Percentiles rank a stretch among this genome's conserved stretches.
Evolutionary conservation across 2,329 filamentous ascomycete species (phyloP).

Genomic region (Penicillium sp.): DNA sequence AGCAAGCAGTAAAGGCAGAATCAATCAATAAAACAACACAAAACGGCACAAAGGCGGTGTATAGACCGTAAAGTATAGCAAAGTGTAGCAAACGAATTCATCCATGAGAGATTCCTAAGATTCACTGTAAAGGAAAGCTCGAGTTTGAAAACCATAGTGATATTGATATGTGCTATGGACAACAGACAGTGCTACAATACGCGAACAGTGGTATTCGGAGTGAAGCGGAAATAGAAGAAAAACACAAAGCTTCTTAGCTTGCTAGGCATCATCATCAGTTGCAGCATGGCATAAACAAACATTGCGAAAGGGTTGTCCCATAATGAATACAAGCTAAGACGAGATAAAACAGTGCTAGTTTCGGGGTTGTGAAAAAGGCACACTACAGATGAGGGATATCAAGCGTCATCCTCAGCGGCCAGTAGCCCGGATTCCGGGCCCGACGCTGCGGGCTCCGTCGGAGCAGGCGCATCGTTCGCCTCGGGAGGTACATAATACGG

Average conservation of each 20-base stretch:
- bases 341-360: neutral
- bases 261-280: constrained; percentile 14
- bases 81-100: no score
- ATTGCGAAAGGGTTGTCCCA: neutral
- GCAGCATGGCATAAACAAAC: constrained; percentile 2
- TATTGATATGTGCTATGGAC: no score
- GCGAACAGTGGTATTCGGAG: constrained; percentile 21
- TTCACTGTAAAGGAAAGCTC: no score
- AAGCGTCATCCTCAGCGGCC: constrained; percentile 17
- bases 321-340: constrained; percentile 7
- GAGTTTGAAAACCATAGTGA: no score
- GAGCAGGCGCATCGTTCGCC: constrained; percentile 20
- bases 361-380: neutral
- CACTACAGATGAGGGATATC: neutral
- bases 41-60: no score
- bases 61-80: no score
- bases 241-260: constrained; percentile 2
- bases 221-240: constrained; percentile 4
- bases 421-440: constrained; percentile 10
- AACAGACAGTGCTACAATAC: constrained; percentile 16
- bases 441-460: constrained; percentile 19
- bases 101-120: no score
- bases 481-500: constrained; percentile 44
- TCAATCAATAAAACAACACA: no score
- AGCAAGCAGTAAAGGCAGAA: no score